Percentiles rank a stretch among this genome's conserved stretches.
These are phyloP conservation scores for Heterobasidion annosum DNA, from an alignment of 1,284 basidiomycete species.

Conservation along the genomic window DNA sequence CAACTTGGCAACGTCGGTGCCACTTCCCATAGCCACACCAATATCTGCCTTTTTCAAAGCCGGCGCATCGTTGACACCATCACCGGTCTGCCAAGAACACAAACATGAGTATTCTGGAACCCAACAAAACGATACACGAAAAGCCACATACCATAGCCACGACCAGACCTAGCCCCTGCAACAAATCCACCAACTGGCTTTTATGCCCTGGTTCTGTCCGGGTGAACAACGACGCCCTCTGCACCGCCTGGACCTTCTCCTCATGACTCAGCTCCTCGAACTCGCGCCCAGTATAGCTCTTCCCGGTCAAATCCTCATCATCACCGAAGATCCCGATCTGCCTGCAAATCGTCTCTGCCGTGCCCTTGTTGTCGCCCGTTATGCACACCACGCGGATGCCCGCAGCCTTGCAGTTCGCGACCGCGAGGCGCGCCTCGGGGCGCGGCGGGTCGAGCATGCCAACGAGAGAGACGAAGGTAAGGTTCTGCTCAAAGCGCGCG, in stretches of 20 bases:
- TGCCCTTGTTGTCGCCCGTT: slow-evolving; percentile 97
- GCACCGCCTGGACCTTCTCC: slow-evolving; percentile 81
- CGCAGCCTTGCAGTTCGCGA: slow-evolving; percentile 86
- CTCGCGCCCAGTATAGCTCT: slow-evolving; percentile 93
- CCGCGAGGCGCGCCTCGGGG: slow-evolving; percentile 83
- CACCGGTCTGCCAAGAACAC: slow-evolving; percentile 59
- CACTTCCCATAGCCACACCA: slow-evolving; percentile 98
- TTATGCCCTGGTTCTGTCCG: slow-evolving; percentile 96
- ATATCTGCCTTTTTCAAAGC: slow-evolving; percentile 97
- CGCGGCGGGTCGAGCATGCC: slow-evolving; percentile 98
- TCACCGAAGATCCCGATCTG: slow-evolving; percentile 90
- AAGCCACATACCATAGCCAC: slow-evolving; percentile 84
- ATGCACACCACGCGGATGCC: slow-evolving; percentile 97
- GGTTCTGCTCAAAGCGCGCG: slow-evolving; percentile 79
- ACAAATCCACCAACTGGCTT: slow-evolving; percentile 87
- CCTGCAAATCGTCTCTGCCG: slow-evolving; percentile 94
- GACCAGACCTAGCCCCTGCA: slow-evolving; percentile 89
- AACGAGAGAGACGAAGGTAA: slow-evolving; percentile 92
- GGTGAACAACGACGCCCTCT: slow-evolving; percentile 83
- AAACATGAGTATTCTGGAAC: slow-evolving; percentile 6
- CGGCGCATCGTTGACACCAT: slow-evolving; percentile 96
- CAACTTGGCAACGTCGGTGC: slow-evolving; percentile 97
- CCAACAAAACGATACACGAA: too few relatives aligned
- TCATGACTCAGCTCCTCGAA: slow-evolving; percentile 75
- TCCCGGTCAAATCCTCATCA: slow-evolving; percentile 78